Evolutionary conservation across 2,329 filamentous ascomycete species (phyloP), one percentile per base, ranked within the genome.

Genomic region (Aspergillus nomiae): DNA sequence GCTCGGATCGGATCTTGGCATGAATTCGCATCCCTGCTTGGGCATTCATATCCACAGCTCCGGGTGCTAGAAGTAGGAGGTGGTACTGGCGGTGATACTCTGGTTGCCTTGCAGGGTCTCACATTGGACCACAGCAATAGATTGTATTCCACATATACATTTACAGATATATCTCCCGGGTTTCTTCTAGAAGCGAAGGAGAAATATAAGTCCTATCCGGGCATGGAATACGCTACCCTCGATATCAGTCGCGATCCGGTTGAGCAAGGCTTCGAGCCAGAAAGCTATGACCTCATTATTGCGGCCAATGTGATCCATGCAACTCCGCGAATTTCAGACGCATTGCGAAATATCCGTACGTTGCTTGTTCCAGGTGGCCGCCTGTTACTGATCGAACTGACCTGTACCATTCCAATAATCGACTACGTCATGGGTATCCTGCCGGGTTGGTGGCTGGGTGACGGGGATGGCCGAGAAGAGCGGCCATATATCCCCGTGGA

Each of bases 381-480:
- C 43, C 69, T 86, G 0, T 43, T 85, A 1, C 53, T 84, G 0
- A 62, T 80, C 6, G 84, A 86, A 62, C 65, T 80, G 2, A 74
- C 70, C 5, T 57, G 62, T 5, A 57, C 28, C 4, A 63, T 58
- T 19, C 56, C 21, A 21, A 56, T 48, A 60, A 63, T 63, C 24
- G 68, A 65, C n/a, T 70, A 55, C 59, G 68, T 77, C 3, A 74
- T 78, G 58, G 77, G 78, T 2, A 67, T 70, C 1, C 64, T 82
- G 0, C 71, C 77, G 0, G 78, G 79, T 0, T 82, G 78, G 80
- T 81, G 78, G 78, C 63, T 71, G 8, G 74, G 74, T 12, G 63
- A 65, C 6, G 54, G 26, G 12, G 70, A 72, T 36, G 63, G 57
- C 5, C 64, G 69, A 11, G n/a, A 45, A 4, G 58, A 65, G 14